Evolutionary conservation across 2,329 filamentous ascomycete species (phyloP).

Genomic region (Pseudogymnoascus sp.): DNA sequence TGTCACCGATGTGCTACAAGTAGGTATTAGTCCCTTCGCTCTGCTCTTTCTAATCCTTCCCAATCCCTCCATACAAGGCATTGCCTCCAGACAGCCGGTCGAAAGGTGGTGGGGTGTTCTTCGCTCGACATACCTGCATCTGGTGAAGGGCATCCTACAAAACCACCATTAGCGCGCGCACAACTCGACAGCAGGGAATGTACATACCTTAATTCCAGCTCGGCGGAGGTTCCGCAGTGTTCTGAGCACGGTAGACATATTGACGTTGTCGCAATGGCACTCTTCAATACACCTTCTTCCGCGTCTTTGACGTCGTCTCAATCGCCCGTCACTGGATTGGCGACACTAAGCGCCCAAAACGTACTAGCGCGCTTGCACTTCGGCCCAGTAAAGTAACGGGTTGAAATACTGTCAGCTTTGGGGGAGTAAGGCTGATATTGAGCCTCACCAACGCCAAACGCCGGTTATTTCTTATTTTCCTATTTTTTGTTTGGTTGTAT

Average conservation of each 20-base stretch:
- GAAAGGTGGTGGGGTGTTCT: conserved; percentile 18
- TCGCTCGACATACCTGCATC: conserved; percentile 64
- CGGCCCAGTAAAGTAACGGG: background rate
- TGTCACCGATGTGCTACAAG: conserved; percentile 61
- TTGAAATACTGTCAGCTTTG: background rate
- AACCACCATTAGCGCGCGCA: conserved; percentile 12
- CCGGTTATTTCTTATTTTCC: background rate
- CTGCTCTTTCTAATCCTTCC: background rate
- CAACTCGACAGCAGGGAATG: conserved; percentile 15
- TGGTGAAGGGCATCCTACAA: conserved; percentile 86
- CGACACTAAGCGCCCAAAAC: background rate
- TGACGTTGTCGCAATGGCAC: conserved; percentile 28
- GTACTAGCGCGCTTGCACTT: background rate
- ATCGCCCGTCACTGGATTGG: background rate
- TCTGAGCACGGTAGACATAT: conserved; percentile 86
- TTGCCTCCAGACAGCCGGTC: background rate
- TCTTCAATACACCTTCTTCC: background rate
- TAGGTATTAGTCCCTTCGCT: background rate
- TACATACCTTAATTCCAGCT: conserved; percentile 73
- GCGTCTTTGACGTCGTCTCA: background rate
- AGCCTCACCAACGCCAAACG: background rate
- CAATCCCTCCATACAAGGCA: background rate
- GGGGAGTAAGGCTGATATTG: conserved; percentile 1
- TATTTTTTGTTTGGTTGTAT: background rate
- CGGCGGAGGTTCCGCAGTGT: conserved; percentile 80